Conservation (phyloP, 306 rosid genomes). For the Vigna mungo region DNA sequence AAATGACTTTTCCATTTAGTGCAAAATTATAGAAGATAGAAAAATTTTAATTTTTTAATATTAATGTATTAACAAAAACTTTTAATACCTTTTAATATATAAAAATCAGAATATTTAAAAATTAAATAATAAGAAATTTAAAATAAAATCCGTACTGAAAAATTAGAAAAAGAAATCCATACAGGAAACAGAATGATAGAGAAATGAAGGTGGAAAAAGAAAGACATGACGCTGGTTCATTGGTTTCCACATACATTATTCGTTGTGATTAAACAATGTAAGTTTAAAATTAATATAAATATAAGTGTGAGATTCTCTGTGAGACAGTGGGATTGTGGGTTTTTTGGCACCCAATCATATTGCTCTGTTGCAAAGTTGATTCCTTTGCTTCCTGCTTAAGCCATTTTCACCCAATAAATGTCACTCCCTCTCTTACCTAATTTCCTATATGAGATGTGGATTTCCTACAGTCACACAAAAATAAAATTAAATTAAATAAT, state of each 20-base stretch:
- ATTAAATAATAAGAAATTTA: no score
- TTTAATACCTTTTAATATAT: no score
- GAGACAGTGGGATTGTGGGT: slow-evolving; percentile 45
- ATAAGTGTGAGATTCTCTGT: slow-evolving; percentile 47
- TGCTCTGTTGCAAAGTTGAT: slow-evolving; percentile 55
- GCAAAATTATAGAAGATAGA: neutral
- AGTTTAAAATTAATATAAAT: slow-evolving; percentile 35
- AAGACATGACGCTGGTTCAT: slow-evolving; percentile 49
- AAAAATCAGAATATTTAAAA: no score
- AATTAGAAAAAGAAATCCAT: no score
- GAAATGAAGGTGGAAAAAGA: slow-evolving; percentile 39
- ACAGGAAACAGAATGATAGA: neutral
- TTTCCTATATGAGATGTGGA: slow-evolving; percentile 18
- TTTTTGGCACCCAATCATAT: slow-evolving; percentile 55
- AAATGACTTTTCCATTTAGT: slow-evolving; percentile 31
- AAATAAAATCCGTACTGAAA: no score
- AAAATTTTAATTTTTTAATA: no score
- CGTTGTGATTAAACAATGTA: slow-evolving; percentile 40
- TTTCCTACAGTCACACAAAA: neutral
- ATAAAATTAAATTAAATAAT: neutral
- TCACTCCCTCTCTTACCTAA: slow-evolving; percentile 49
- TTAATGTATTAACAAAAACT: no score
- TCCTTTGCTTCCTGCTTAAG: slow-evolving; percentile 79
- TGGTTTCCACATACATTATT: slow-evolving; percentile 63
- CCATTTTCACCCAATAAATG: slow-evolving; percentile 51